Evolutionary conservation across 192 early-diverging fungal genomes (phyloP), one percentile per base, ranked within the genome.

Genomic region (Powellomyces hirtus): DNA sequence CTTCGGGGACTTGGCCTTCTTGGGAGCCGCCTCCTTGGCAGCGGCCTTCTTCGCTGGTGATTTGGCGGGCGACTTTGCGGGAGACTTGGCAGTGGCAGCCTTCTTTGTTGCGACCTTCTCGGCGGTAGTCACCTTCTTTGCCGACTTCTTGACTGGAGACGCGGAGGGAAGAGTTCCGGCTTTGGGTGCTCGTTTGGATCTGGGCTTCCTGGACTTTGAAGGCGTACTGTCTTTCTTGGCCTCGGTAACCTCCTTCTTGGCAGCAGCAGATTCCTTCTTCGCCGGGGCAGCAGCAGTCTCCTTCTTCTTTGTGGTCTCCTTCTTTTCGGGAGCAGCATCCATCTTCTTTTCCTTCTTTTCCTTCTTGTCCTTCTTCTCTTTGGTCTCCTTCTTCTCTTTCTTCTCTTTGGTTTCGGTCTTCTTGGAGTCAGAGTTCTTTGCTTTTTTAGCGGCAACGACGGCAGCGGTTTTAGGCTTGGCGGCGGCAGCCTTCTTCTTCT

Each of bases 211-310:
- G n/a, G n/a, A n/a, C n/a, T n/a, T n/a, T n/a, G n/a, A n/a, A n/a
- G n/a, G n/a, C n/a, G n/a, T n/a, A n/a, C n/a, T n/a, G n/a, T n/a
- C n/a, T n/a, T n/a, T n/a, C 16, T 42, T 42, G 8, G 64, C 45
- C 27, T 55, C 22, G 18, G 11, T 66, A 50, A 79, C 72, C 45
- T 62, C 76, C 62, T 81, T 81, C 79, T 83, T 79, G 59, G 66
- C 66, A 22, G 70, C 64, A 50, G 75, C 73, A 62, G 85, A 35
- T 38, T 59, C 58, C 63, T 72, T 72, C 40, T n/a, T 22, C 3
- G 63, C 30, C 7, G 64, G 30, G 26, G 50, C 61, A 24, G 20
- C 52, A 8, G 45, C 26, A 2, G 51, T 27, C 26, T 24, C 83
- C 64, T 77, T 78, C 75, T 80, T 82, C 60, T 45, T 18, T 58